A percentile compares a stretch with the other conserved stretches of the same genome.
Evolutionary conservation across 345 rosid genomes (phyloP).

Genomic region (Adansonia digitata): DNA sequence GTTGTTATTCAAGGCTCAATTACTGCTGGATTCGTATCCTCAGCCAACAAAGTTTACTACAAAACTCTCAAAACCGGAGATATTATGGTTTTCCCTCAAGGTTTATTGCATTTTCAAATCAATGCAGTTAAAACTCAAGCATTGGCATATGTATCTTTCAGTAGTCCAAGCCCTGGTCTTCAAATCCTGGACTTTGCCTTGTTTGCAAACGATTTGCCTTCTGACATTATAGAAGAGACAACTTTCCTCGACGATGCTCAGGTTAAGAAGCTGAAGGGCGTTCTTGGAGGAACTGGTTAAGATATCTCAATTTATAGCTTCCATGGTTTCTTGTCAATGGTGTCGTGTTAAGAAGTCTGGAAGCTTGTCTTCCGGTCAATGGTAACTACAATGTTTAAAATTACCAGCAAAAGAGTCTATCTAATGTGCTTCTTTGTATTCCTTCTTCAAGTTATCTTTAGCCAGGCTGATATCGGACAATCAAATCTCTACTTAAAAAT

Average conservation of each 20-base stretch:
- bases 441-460: not conserved
- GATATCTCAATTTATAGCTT: not conserved
- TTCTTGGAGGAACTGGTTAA: conserved; percentile 77
- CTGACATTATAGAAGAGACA: conserved; percentile 53
- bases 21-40: conserved; percentile 69
- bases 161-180: conserved; percentile 65
- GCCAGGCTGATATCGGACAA: not conserved
- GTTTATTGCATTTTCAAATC: conserved; percentile 67
- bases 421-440: not conserved
- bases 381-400: not conserved
- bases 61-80: conserved; percentile 53
- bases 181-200: conserved; percentile 64
- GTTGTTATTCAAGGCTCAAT: conserved; percentile 51
- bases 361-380: not conserved
- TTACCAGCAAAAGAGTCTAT: not conserved
- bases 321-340: not conserved
- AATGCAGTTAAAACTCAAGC: conserved; percentile 47
- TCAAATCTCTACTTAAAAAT: not conserved
- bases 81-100: conserved; percentile 70
- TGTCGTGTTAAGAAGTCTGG: no score
- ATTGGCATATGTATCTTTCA: conserved; percentile 52
- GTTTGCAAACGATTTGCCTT: conserved; percentile 57
- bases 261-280: conserved; percentile 75
- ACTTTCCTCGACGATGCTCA: conserved; percentile 46
- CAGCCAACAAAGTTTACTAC: conserved; percentile 54